A percentile compares a stretch with the other conserved stretches of the same genome.
Evolutionary conservation across 192 early-diverging fungal genomes (phyloP).

Genomic region (Umbelopsis sp.): DNA sequence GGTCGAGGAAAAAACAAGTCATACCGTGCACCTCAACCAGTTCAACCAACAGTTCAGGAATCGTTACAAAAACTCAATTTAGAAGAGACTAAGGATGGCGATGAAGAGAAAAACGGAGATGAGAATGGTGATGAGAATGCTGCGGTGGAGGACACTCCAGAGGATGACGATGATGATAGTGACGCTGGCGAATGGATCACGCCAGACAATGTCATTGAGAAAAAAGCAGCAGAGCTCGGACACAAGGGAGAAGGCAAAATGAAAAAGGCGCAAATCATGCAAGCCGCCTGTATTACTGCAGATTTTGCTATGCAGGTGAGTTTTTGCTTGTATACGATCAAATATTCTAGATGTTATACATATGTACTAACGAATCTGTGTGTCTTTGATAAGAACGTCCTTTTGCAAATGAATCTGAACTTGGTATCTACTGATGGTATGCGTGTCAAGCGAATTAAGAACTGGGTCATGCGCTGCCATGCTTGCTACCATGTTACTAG

Average conservation of each 20-base stretch:
- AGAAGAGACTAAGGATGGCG: constrained; percentile 25
- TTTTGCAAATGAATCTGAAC: constrained; percentile 89
- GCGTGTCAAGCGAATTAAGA: constrained; percentile 75
- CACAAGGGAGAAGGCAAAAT: constrained; percentile 46
- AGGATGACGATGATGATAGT: constrained; percentile 44
- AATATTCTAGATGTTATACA: background rate
- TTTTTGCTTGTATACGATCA: background rate
- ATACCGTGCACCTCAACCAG: constrained; percentile 26
- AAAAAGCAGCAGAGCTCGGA: constrained; percentile 60
- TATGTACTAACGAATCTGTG: background rate
- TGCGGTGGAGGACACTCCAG: background rate
- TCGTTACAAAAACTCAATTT: constrained; percentile 32
- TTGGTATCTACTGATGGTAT: constrained; percentile 86
- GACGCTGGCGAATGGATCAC: constrained; percentile 93
- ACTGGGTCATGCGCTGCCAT: constrained; percentile 92
- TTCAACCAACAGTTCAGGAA: constrained; percentile 46
- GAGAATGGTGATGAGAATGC: background rate
- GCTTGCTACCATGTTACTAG: constrained; percentile 81
- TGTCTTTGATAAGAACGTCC: constrained; percentile 65
- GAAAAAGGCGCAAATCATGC: constrained; percentile 43
- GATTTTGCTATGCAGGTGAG: constrained; percentile 93
- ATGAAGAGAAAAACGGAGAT: constrained; percentile 36
- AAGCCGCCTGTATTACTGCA: constrained; percentile 87
- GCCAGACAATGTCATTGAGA: constrained; percentile 79
- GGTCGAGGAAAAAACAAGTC: constrained; percentile 5